Evolutionary conservation across 2,329 filamentous ascomycete genomes (phyloP).

Genomic region (Teratosphaeria nubilosa): DNA sequence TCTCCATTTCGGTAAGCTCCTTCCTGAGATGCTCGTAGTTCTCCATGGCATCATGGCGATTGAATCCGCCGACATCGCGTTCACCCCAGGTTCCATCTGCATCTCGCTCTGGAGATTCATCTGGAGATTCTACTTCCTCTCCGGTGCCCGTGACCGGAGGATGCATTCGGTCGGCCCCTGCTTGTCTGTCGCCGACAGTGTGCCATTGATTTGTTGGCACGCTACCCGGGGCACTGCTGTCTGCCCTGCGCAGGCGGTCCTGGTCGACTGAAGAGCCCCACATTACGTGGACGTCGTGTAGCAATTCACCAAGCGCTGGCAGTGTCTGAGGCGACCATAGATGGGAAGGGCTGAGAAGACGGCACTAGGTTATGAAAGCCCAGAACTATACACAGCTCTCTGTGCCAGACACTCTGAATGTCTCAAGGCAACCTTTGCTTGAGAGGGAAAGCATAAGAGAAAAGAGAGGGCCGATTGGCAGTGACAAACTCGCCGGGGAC

Average conservation of each 20-base stretch:
- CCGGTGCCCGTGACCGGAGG: constrained; percentile 12
- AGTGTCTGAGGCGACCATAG: not conserved
- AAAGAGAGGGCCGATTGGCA: not conserved
- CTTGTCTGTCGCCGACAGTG: constrained; percentile 13
- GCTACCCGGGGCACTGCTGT: constrained; percentile 5
- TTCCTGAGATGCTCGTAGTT: constrained; percentile 49
- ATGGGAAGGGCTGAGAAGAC: not conserved
- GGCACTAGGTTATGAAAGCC: not conserved
- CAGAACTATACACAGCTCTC: not conserved
- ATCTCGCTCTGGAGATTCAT: constrained; percentile 21
- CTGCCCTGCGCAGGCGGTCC: constrained; percentile 12
- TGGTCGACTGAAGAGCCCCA: constrained; percentile 20
- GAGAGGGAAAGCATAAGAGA: not conserved
- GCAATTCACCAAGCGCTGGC: not conserved
- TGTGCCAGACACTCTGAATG: not conserved
- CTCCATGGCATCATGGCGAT: constrained; percentile 45
- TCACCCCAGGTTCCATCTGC: constrained; percentile 53
- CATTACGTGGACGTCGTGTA: constrained; percentile 8
- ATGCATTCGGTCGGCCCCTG: constrained; percentile 12
- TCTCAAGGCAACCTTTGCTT: not conserved
- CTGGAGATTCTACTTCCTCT: constrained; percentile 19
- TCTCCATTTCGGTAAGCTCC: constrained; percentile 45
- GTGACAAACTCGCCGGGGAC: not conserved
- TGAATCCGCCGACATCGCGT: constrained; percentile 45
- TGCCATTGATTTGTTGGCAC: constrained; percentile 13